These are phyloP conservation scores for Coccinonectria pachysandricola DNA, from an alignment of 2,329 filamentous ascomycete species.

Conservation along the genomic window DNA sequence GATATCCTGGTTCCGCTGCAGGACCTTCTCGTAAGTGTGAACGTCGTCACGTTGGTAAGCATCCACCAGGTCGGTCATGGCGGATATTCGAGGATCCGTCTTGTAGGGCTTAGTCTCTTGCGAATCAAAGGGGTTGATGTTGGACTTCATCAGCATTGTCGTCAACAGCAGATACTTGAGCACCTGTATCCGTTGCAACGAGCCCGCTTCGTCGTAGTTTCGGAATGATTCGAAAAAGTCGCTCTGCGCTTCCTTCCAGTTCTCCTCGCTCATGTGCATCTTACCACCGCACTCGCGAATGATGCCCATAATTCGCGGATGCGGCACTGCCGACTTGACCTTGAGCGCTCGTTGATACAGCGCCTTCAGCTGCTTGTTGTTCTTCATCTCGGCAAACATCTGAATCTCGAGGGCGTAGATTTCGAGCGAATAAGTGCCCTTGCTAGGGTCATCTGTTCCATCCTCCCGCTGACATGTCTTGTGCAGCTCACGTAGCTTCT, in stretches of 20 bases:
- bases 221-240: constrained; percentile 99
- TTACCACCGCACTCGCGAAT: constrained; percentile 98
- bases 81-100: constrained; percentile 85
- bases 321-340: constrained; percentile 92
- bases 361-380: constrained; percentile 92
- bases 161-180: constrained; percentile 93
- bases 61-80: constrained; percentile 95
- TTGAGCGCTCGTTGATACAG: constrained; percentile 85
- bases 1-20: constrained; percentile 81
- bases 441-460: constrained; percentile 82
- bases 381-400: constrained; percentile 94
- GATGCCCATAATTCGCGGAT: constrained; percentile 98
- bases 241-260: constrained; percentile 93
- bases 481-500: constrained; percentile 82
- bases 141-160: constrained; percentile 96
- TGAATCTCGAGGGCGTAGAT: constrained; percentile 96
- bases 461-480: constrained; percentile 79
- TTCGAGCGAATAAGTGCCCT: constrained; percentile 92
- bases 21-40: constrained; percentile 76
- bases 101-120: constrained; percentile 98
- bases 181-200: constrained; percentile 90
- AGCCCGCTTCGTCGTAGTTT: constrained; percentile 97
- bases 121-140: constrained; percentile 98
- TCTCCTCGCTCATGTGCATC: constrained; percentile 99
- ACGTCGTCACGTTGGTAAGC: constrained; percentile 95